A percentile compares a stretch with the other conserved stretches of the same genome.
Conservation (phyloP, 306 rosid genomes). For the Ormosia emarginata region DNA sequence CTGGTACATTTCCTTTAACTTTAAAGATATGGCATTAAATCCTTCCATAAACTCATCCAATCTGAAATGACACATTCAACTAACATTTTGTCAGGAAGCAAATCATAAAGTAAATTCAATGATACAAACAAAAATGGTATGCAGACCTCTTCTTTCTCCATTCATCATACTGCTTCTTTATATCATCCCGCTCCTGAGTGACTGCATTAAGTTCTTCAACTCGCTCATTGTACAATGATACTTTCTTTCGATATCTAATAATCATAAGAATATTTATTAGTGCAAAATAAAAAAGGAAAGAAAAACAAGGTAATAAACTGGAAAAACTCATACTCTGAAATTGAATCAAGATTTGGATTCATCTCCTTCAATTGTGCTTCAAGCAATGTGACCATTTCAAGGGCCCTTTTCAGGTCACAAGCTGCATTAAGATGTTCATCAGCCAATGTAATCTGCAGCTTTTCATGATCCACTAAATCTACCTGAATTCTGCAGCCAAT, state of each 20-base stretch:
- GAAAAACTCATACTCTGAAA: conserved; percentile 66
- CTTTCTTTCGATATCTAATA: conserved; percentile 76
- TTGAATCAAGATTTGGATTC: conserved; percentile 97
- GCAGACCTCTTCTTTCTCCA: conserved; percentile 82
- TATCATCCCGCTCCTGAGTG: conserved; percentile 79
- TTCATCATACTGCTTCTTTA: conserved; percentile 83
- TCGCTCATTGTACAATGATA: conserved; percentile 71
- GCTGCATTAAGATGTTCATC: conserved; percentile 51
- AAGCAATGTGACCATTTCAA: conserved; percentile 67
- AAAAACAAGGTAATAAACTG: background rate
- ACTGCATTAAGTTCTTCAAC: conserved; percentile 83
- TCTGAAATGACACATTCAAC: conserved; percentile 39
- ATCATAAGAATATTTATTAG: conserved; percentile 15
- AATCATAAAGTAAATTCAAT: background rate
- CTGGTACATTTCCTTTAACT: conserved; percentile 97
- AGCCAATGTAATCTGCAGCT: conserved; percentile 61
- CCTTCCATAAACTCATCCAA: conserved; percentile 98
- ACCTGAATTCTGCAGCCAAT: conserved; percentile 65
- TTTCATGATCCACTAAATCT: conserved; percentile 84
- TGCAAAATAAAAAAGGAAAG: conserved; percentile 11
- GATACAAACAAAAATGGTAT: background rate
- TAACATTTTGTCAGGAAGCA: background rate
- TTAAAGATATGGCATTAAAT: conserved; percentile 85
- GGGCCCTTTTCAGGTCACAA: conserved; percentile 70
- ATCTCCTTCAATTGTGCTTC: conserved; percentile 93